Evolutionary conservation across 75 land plant genomes (phyloP).

Genomic region (Cunninghamia lanceolata): DNA sequence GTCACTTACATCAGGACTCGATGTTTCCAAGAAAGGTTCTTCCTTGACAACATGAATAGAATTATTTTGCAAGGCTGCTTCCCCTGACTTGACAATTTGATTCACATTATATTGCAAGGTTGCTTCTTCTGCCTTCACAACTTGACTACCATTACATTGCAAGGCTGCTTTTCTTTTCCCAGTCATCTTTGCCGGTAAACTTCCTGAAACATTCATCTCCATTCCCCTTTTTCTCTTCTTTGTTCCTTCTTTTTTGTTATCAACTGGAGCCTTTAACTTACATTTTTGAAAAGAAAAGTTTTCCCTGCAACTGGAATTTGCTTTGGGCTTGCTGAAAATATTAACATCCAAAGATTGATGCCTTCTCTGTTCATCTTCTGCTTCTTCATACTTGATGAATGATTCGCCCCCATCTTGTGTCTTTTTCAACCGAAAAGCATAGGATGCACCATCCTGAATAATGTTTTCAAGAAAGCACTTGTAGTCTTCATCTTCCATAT

Average conservation of each 20-base stretch:
- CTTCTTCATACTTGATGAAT: background rate
- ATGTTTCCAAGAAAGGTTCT: slow-evolving; percentile 4
- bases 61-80: background rate
- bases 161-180: background rate
- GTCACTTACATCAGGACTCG: background rate
- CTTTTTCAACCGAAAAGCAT: background rate
- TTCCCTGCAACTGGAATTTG: background rate
- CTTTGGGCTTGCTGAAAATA: background rate
- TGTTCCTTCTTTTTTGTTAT: background rate
- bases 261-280: background rate
- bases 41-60: background rate
- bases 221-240: background rate
- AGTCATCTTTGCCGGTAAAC: background rate
- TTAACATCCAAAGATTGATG: background rate
- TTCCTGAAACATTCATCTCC: background rate
- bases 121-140: background rate
- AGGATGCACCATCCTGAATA: background rate
- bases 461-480: background rate
- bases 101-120: background rate
- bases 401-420: background rate
- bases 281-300: background rate
- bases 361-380: background rate
- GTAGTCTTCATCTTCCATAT: slow-evolving; percentile 1
- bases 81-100: background rate
- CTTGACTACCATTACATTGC: background rate